phyloP scores from a whole-genome alignment of 1,284 basidiomycete species.

The Stygiomarasmius scandens region DNA sequence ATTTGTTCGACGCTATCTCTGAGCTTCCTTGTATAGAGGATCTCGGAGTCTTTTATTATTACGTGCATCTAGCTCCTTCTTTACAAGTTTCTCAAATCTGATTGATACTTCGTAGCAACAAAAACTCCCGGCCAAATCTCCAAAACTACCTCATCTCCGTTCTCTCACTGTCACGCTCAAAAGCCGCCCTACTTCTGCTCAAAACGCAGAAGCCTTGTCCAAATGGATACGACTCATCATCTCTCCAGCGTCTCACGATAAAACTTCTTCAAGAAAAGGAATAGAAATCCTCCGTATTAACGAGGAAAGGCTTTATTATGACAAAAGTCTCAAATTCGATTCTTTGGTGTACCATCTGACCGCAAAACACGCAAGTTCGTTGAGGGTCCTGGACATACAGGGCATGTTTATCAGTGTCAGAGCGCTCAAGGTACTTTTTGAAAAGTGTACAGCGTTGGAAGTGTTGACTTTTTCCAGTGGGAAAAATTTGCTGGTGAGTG shows the following conservation, averaged over 20 bases:
- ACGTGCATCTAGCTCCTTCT: not conserved
- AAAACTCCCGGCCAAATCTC: slow-evolving; percentile 31
- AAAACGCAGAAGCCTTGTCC: slow-evolving; percentile 38
- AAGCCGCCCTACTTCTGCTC: slow-evolving; percentile 21
- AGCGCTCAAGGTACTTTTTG: slow-evolving; percentile 27
- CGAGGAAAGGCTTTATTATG: slow-evolving; percentile 25
- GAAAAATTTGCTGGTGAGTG: slow-evolving; percentile 30
- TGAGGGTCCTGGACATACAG: slow-evolving; percentile 40
- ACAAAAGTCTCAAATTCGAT: slow-evolving; percentile 35
- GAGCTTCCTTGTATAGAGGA: slow-evolving; percentile 5
- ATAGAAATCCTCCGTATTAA: slow-evolving; percentile 39
- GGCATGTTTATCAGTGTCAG: slow-evolving; percentile 35
- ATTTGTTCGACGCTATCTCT: slow-evolving; percentile 9
- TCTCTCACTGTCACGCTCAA: slow-evolving; percentile 41
- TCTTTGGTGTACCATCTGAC: slow-evolving; percentile 44
- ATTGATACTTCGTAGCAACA: slow-evolving; percentile 41
- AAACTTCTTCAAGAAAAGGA: too few relatives aligned
- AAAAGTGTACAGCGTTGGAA: slow-evolving; percentile 28
- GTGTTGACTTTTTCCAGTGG: slow-evolving; percentile 29
- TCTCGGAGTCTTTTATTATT: slow-evolving; percentile 6
- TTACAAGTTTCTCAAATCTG: not conserved
- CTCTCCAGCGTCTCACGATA: slow-evolving; percentile 37
- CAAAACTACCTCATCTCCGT: slow-evolving; percentile 36
- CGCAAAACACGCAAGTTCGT: slow-evolving; percentile 34
- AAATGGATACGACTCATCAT: slow-evolving; percentile 46